These are phyloP conservation scores for Phaeotremella skinneri DNA, from an alignment of 768 basidiomycete species.

Conservation along the genomic window DNA sequence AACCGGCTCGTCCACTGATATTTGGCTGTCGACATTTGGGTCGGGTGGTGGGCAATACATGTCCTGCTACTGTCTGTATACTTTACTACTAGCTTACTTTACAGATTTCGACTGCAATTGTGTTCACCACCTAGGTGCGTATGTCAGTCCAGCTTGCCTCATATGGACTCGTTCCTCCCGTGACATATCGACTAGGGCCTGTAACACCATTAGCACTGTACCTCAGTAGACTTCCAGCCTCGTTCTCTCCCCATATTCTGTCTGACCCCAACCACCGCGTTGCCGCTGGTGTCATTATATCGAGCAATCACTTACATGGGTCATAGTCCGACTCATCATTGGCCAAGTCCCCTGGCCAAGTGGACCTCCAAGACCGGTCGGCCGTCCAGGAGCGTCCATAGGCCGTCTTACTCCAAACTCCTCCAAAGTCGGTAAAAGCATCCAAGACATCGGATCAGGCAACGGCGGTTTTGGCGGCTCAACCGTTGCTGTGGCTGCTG, in stretches of 20 bases:
- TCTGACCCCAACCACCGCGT: background rate
- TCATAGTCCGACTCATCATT: slow-evolving; percentile 48
- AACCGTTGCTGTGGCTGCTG: background rate
- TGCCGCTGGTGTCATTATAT: background rate
- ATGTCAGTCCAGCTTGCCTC: slow-evolving; percentile 14
- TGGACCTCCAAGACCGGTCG: slow-evolving; percentile 16
- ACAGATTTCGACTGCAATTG: too few species aligned
- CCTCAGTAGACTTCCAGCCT: background rate
- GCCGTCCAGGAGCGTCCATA: slow-evolving; percentile 33
- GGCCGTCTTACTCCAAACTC: slow-evolving; percentile 44
- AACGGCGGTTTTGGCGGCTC: background rate
- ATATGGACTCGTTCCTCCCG: slow-evolving; percentile 34
- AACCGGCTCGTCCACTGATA: background rate
- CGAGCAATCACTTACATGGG: slow-evolving; percentile 32
- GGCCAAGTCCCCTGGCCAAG: slow-evolving; percentile 35
- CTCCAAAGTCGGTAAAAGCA: slow-evolving; percentile 35
- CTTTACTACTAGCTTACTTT: too few species aligned
- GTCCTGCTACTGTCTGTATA: too few species aligned
- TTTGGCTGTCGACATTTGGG: too few species aligned
- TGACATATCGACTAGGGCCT: slow-evolving; percentile 32
- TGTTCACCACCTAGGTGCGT: background rate
- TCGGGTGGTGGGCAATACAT: too few species aligned
- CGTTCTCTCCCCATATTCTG: background rate
- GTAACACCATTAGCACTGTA: background rate
- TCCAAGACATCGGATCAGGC: slow-evolving; percentile 21